A percentile compares a stretch with the other conserved stretches of the same genome.
Conservation (phyloP, 2,329 filamentous ascomycete genomes). For the Dothidotthia symphoricarpi region DNA sequence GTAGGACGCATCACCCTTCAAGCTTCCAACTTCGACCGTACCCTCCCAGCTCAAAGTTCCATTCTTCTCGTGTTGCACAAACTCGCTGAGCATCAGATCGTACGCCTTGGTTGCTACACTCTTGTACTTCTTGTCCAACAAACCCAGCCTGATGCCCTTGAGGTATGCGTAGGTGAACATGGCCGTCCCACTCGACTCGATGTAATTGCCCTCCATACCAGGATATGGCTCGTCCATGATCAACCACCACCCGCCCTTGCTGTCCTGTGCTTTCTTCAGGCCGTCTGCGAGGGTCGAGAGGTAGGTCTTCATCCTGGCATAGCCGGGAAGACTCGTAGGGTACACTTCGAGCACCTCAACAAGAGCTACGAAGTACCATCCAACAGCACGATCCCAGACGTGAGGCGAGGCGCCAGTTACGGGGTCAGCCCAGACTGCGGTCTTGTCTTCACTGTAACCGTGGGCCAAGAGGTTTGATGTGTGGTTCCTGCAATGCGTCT, state of each 20-base stretch:
- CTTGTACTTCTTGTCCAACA: slow-evolving; percentile 39
- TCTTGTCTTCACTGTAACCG: slow-evolving; percentile 39
- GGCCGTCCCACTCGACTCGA: slow-evolving; percentile 59
- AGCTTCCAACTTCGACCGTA: slow-evolving; percentile 54
- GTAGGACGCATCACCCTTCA: slow-evolving; percentile 52
- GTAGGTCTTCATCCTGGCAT: slow-evolving; percentile 41
- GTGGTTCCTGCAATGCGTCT: slow-evolving; percentile 36
- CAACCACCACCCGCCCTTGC: slow-evolving; percentile 57
- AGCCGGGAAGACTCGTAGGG: slow-evolving; percentile 41
- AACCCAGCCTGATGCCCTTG: slow-evolving; percentile 36
- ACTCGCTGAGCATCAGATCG: slow-evolving; percentile 45
- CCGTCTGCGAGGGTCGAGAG: slow-evolving; percentile 46
- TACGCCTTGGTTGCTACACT: slow-evolving; percentile 47
- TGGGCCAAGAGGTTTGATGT: slow-evolving; percentile 36
- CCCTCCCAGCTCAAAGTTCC: slow-evolving; percentile 53
- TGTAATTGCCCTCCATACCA: slow-evolving; percentile 54
- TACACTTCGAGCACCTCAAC: slow-evolving; percentile 53
- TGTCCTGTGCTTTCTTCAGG: slow-evolving; percentile 46
- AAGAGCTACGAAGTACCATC: slow-evolving; percentile 42
- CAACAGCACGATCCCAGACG: slow-evolving; percentile 41
- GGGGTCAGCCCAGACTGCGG: slow-evolving; percentile 38
- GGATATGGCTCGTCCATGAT: slow-evolving; percentile 54
- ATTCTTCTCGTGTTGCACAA: slow-evolving; percentile 48
- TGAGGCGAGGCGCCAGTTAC: slow-evolving; percentile 38
- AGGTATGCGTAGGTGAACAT: slow-evolving; percentile 46